Evolutionary conservation across 495 filamentous ascomycete genomes (phyloP).

Genomic region (Extremus antarcticus): DNA sequence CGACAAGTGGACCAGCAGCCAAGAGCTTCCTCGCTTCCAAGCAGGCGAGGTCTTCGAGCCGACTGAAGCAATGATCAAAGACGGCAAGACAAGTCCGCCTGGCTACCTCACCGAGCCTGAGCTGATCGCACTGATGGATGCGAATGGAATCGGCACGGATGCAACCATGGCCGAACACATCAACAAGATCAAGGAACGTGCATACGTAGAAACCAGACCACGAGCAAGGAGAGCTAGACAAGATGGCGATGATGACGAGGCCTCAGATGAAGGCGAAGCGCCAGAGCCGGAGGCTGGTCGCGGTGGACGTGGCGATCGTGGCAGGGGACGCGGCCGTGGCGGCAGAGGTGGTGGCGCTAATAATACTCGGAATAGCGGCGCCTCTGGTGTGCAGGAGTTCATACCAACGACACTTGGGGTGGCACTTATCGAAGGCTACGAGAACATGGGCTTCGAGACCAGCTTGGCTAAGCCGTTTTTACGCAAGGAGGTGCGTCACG

Average conservation of each 20-base stretch:
- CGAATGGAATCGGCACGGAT: constrained; percentile 95
- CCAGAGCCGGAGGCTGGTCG: constrained; percentile 11
- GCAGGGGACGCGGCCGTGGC: constrained; percentile 32
- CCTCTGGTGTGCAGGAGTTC: constrained; percentile 62
- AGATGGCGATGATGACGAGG: constrained; percentile 31
- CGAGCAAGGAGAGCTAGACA: constrained; percentile 32
- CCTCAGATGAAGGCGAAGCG: constrained; percentile 25
- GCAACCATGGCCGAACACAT: constrained; percentile 99
- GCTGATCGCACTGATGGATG: constrained; percentile 96
- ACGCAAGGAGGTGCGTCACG: constrained; percentile 57
- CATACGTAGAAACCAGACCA: constrained; percentile 64
- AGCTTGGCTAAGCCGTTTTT: constrained; percentile 94
- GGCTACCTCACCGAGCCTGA: constrained; percentile 90
- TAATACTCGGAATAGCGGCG: constrained; percentile 35
- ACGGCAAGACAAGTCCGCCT: constrained; percentile 76
- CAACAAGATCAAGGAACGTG: constrained; percentile 77
- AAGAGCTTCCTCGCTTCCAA: constrained; percentile 66
- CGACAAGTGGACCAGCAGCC: constrained; percentile 86
- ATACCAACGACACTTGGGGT: constrained; percentile 84
- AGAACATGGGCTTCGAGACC: constrained; percentile 78
- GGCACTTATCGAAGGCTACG: constrained; percentile 85
- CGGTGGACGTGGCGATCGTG: constrained; percentile 8
- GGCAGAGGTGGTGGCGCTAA: constrained; percentile 33
- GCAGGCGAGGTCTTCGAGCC: constrained; percentile 75
- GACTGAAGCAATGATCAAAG: constrained; percentile 75